Evolutionary conservation across 345 rosid genomes (phyloP), one percentile per base, ranked within the genome.

Genomic region (Orychophragmus violaceus): DNA sequence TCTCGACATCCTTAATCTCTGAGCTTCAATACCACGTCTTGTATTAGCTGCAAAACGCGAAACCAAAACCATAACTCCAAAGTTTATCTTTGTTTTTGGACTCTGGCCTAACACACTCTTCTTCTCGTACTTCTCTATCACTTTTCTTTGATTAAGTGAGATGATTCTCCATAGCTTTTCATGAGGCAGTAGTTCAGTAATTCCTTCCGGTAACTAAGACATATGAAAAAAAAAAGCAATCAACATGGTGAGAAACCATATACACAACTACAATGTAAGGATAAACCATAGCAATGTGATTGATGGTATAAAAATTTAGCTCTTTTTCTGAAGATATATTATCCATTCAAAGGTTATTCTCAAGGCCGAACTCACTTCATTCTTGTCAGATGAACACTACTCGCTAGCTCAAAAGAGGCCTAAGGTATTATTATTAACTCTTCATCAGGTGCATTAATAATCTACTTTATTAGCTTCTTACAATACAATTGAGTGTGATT

Each of bases 151-250:
- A n/a, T n/a, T n/a, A n/a, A n/a, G n/a, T n/a, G n/a, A n/a, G n/a
- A n/a, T n/a, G n/a, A n/a, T n/a, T n/a, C n/a, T n/a, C n/a, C n/a
- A n/a, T n/a, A 90, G 87, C 83, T 80, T 83, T 69, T 90, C 89
- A 70, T 90, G 95, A 78, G 87, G 97, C 79, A 94, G 70, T 54
- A 94, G 72, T 76, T 90, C 97, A 13, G 99, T 90, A 60, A 88
- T 85, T 52, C 96, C 96, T 81, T 90, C 99, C 0, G 99, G 99
- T 79, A 94, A 78, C 78, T 84, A 83, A 69, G 96, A 96, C 97
- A 94, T 94, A 97, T 94, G 84, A 71, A 74, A 50, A 25, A 66
- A 52, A 69, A 76, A 76, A 21, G 27, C 45, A 56, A 58, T 24
- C 57, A 48, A 48, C 32, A 36, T 17, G 22, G 62, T 65, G 70